Base-by-base conservation (phyloP, 2,329 filamentous ascomycete species). In the Ophiostoma angusticollis region DNA sequence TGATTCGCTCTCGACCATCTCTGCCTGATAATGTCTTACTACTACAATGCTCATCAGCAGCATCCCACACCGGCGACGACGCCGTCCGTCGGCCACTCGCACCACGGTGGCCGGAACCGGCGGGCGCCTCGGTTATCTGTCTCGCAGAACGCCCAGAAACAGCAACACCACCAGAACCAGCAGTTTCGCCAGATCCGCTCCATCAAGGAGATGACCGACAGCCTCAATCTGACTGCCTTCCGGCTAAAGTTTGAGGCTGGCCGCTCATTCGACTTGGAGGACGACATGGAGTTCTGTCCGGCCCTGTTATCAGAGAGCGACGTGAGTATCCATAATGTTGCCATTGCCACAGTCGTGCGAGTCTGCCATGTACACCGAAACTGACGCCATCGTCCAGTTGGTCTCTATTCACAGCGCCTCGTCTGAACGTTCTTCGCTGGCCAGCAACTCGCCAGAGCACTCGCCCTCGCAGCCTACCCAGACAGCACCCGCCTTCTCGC, bases 211-310 rank as follows among this genome's bases (percentile, higher is more conserved):
- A 65, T 85, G 47, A 78, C 78, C 51, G 86, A 93, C 60, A 71
- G 80, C n/a, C 76, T 77, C 16, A 74, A 78, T 36, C 68, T 93
- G 44, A 72, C 73, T 45, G 76, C 78, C 46, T 95, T 93, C 66
- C 82, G 89, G 51, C 76, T 76, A 50, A 80, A 86, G 55, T 93
- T 93, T 51, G 87, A 96, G 64, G 83, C 85, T 47, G 85, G 84
- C 43, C 78, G 86, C 43, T 94, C 87, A 9, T 96, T 96, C 55
- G 89, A 96, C 52, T 72, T 96, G 46, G 89, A 95, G 55, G 89
- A 96, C 58, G 89, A 96, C 58, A 72, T 94, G 64, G 81, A 94
- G 61, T 96, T 96, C 62, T 95, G 87, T 63, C 89, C 89, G 47
- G 78, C 80, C 58, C 73, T 96, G 51, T 68, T 96, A 65, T 93